Percentiles rank a stretch among this genome's conserved stretches.
Conservation (phyloP, 2,329 filamentous ascomycete genomes). For the Amauroascus verrucosus region DNA sequence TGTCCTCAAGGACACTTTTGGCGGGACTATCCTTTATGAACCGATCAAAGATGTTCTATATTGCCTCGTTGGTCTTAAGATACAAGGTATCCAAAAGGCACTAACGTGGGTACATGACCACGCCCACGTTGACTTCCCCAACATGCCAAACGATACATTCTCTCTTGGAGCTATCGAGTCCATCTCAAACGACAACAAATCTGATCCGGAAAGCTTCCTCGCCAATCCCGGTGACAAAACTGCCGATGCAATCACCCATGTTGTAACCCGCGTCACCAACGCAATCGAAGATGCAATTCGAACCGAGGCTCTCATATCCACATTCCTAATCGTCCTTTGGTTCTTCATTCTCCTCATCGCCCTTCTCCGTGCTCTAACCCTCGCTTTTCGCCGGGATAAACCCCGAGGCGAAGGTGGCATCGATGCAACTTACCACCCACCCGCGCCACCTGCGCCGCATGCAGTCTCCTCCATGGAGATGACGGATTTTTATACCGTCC, state of each 20-base stretch:
- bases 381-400: constrained; percentile 52
- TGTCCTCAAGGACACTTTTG: constrained; percentile 67
- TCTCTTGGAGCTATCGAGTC: constrained; percentile 60
- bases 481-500: constrained; percentile 30
- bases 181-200: constrained; percentile 42
- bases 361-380: constrained; percentile 53
- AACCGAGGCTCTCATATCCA: constrained; percentile 70
- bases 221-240: constrained; percentile 63
- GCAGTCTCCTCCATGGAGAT: constrained; percentile 16
- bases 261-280: constrained; percentile 58
- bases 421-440: constrained; percentile 20
- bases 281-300: constrained; percentile 59
- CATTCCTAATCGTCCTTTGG: constrained; percentile 64
- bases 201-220: constrained; percentile 57
- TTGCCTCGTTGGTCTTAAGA: constrained; percentile 80
- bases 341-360: constrained; percentile 67
- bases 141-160: constrained; percentile 70
- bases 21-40: constrained; percentile 66
- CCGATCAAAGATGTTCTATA: constrained; percentile 70
- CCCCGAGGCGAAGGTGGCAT: constrained; percentile 51
- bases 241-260: constrained; percentile 69
- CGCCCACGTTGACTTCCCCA: constrained; percentile 70
- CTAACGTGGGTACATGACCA: constrained; percentile 90
- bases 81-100: constrained; percentile 72
- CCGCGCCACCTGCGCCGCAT: constrained; percentile 5